phyloP scores from a whole-genome alignment of 106 monocot genomes.

The Dioscorea zingiberensis region DNA sequence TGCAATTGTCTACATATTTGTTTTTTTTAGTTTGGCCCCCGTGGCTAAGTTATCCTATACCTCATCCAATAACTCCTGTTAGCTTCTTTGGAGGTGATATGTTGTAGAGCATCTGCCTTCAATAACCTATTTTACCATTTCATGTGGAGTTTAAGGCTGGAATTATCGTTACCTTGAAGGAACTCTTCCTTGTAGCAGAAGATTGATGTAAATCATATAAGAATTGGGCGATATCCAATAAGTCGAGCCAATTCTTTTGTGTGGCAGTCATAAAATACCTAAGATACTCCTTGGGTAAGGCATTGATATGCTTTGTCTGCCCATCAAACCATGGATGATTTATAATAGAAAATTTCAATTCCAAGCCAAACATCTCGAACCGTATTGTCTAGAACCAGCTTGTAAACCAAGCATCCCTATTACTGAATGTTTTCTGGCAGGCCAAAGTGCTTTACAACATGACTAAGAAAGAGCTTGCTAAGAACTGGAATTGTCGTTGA shows the following conservation, averaged over 20 bases:
- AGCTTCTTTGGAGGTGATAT: neutral
- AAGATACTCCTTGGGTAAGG: neutral
- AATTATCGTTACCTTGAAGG: neutral
- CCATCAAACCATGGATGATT: neutral
- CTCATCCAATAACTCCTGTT: neutral
- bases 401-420: too few species aligned
- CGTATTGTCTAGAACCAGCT: neutral
- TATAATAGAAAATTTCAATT: neutral
- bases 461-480: too few species aligned
- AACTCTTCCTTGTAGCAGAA: neutral
- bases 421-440: too few species aligned
- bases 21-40: neutral
- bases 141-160: neutral
- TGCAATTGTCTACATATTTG: neutral
- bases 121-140: neutral
- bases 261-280: neutral
- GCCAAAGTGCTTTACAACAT: too few species aligned
- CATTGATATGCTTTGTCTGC: neutral
- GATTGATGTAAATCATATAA: neutral
- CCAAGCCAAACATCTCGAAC: neutral
- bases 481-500: too few species aligned
- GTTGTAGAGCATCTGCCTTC: neutral
- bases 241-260: neutral
- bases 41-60: too few species aligned
- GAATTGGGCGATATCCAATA: neutral